These are phyloP conservation scores for Stipa capillata DNA, from an alignment of 176 grass and related monocot genomes.

Conservation along the genomic window DNA sequence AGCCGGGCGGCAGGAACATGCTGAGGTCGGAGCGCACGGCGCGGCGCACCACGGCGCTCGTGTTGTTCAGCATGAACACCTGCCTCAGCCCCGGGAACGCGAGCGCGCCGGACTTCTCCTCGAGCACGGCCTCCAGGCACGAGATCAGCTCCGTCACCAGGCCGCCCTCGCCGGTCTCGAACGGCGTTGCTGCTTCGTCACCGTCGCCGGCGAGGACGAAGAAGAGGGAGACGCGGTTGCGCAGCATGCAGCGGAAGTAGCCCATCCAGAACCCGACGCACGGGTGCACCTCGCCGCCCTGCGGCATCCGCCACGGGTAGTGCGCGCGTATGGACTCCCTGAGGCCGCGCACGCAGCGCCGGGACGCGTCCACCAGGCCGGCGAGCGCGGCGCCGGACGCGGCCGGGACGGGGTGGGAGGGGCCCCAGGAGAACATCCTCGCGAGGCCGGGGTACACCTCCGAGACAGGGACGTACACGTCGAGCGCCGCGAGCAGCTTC, in stretches of 20 bases:
- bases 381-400: conserved; percentile 1
- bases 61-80: conserved; percentile 49
- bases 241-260: conserved; percentile 31
- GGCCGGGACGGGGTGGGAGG: neutral
- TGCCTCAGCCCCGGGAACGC: conserved; percentile 31
- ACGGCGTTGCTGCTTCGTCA: neutral
- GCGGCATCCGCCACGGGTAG: conserved; percentile 40
- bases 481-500: conserved; percentile 32
- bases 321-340: neutral
- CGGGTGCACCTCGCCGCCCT: conserved; percentile 40
- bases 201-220: neutral
- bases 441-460: conserved; percentile 28
- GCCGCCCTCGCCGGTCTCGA: neutral
- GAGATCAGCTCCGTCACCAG: conserved; percentile 15
- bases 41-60: conserved; percentile 20
- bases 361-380: conserved; percentile 10
- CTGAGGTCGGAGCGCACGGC: conserved; percentile 30
- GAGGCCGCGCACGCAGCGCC: conserved; percentile 17
- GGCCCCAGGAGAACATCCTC: conserved; percentile 24
- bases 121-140: conserved; percentile 23
- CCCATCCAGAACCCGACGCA: conserved; percentile 40
- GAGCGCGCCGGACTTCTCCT: conserved; percentile 18
- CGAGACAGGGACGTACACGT: conserved; percentile 24
- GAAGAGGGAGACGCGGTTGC: conserved; percentile 25
- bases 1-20: conserved; percentile 13